Percentiles rank a stretch among this genome's conserved stretches.
Evolutionary conservation across 1,284 basidiomycete species (phyloP).

Genomic region (Omphalotus olearius): DNA sequence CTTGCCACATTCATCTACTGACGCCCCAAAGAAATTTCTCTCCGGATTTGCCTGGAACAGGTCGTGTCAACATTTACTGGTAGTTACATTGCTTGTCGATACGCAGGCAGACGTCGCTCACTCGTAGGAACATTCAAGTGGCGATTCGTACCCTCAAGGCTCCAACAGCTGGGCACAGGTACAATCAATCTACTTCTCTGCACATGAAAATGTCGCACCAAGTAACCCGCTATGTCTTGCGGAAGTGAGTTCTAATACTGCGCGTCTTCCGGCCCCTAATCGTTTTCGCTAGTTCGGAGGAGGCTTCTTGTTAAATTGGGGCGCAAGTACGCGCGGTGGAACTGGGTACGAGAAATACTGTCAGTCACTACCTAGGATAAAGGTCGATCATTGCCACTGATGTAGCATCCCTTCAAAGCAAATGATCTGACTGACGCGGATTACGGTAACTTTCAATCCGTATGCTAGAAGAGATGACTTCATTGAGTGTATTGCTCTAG

Average conservation of each 20-base stretch:
- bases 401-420: slow-evolving; percentile 20
- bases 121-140: slow-evolving; percentile 23
- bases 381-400: neutral
- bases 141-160: slow-evolving; percentile 48
- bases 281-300: slow-evolving; percentile 37
- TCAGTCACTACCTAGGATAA: slow-evolving; percentile 19
- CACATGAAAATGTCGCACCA: slow-evolving; percentile 37
- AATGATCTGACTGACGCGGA: slow-evolving; percentile 36
- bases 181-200: slow-evolving; percentile 42
- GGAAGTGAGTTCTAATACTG: slow-evolving; percentile 28
- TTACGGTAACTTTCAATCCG: slow-evolving; percentile 27
- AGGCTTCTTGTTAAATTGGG: slow-evolving; percentile 44
- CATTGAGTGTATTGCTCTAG: slow-evolving; percentile 20
- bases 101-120: neutral
- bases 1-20: neutral
- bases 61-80: slow-evolving; percentile 47
- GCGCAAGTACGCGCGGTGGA: slow-evolving; percentile 31
- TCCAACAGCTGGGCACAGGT: slow-evolving; percentile 41
- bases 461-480: slow-evolving; percentile 1
- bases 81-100: slow-evolving; percentile 14
- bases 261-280: neutral
- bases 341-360: slow-evolving; percentile 49
- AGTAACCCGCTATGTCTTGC: slow-evolving; percentile 46
- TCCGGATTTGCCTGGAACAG: slow-evolving; percentile 37
- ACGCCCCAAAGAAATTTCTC: slow-evolving; percentile 32